These are phyloP conservation scores for Mollisiaceae sp. DNA, from an alignment of 2,329 filamentous ascomycete genomes.

Conservation along the genomic window DNA sequence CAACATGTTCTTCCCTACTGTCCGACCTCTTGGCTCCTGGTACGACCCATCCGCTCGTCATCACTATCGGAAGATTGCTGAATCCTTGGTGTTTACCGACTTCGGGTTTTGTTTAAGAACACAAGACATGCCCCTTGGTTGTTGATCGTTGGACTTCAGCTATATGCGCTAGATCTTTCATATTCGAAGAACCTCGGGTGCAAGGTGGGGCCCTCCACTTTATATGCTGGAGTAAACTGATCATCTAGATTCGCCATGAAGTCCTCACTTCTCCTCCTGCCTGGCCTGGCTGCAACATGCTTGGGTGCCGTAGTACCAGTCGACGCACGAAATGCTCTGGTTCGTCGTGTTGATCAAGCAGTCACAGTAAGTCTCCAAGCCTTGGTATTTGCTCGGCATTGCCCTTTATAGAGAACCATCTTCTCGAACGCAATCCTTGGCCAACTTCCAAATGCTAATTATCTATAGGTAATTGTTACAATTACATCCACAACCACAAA, in stretches of 20 bases:
- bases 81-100: slow-evolving; percentile 13
- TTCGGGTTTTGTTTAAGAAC: slow-evolving; percentile 29
- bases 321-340: neutral
- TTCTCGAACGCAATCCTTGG: neutral
- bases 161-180: slow-evolving; percentile 5
- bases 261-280: slow-evolving; percentile 19
- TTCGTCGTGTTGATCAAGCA: neutral
- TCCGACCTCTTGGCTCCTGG: slow-evolving; percentile 7
- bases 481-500: slow-evolving; percentile 3
- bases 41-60: slow-evolving; percentile 23
- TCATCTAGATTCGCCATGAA: slow-evolving; percentile 22
- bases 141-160: slow-evolving; percentile 7
- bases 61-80: slow-evolving; percentile 23
- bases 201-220: neutral
- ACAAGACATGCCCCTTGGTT: slow-evolving; percentile 15
- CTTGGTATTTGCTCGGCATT: neutral
- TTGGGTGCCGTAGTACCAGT: slow-evolving; percentile 27
- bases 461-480: slow-evolving; percentile 2
- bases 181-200: neutral
- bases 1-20: slow-evolving; percentile 8
- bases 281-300: slow-evolving; percentile 24
- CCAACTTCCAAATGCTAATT: neutral
- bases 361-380: slow-evolving; percentile 6
- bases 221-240: slow-evolving; percentile 1
- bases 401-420: neutral